A percentile compares a stretch with the other conserved stretches of the same genome.
These are phyloP conservation scores for Fusarium piperis DNA, from an alignment of 2,329 filamentous ascomycete genomes.

Conservation along the genomic window DNA sequence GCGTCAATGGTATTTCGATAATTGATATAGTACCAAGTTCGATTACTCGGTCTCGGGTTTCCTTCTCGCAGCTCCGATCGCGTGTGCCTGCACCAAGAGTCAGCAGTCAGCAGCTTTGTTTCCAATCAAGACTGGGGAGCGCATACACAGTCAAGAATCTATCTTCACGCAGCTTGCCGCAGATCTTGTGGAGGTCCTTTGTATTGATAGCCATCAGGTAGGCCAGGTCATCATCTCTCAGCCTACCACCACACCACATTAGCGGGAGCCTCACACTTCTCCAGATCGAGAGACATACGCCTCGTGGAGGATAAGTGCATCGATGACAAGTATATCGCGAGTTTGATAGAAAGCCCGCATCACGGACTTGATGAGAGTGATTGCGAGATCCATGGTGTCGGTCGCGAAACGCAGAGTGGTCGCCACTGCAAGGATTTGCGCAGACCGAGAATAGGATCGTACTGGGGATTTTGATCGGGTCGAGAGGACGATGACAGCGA, in stretches of 20 bases:
- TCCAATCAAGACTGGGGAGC: neutral
- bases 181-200: conserved; percentile 91
- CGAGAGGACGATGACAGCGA: neutral
- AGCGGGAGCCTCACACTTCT: conserved; percentile 55
- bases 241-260: conserved; percentile 74
- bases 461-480: neutral
- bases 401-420: neutral
- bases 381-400: conserved; percentile 61
- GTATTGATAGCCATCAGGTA: conserved; percentile 88
- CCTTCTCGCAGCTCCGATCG: conserved; percentile 81
- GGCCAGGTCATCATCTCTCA: conserved; percentile 88
- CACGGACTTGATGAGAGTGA: conserved; percentile 86
- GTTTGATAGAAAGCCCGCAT: conserved; percentile 88
- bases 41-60: conserved; percentile 81
- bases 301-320: conserved; percentile 87
- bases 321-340: conserved; percentile 84
- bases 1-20: conserved; percentile 94
- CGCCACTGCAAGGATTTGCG: neutral
- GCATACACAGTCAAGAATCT: conserved; percentile 83
- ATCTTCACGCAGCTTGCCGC: conserved; percentile 85
- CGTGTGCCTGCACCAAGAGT: conserved; percentile 63
- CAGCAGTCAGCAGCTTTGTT: conserved; percentile 61
- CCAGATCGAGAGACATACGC: conserved; percentile 61
- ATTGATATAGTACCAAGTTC: conserved; percentile 97
- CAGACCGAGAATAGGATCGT: neutral